Base-by-base conservation (phyloP, 1,139 yeast species). In the Suhomyces coccinellae region DNA sequence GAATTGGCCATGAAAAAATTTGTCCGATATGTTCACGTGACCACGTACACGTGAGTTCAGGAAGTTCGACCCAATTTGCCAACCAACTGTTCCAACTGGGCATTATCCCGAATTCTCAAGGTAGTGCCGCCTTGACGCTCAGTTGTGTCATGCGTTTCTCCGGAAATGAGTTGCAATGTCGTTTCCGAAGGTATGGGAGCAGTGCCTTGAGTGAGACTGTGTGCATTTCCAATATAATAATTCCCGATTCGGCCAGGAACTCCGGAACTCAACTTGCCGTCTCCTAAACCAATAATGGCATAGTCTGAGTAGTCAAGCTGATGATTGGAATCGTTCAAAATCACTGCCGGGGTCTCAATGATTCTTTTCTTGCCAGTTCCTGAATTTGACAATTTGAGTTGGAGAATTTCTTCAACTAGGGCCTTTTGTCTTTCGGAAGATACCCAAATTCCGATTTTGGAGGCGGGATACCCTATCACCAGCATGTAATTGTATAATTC, bases 401-500 rank as follows among this genome's bases (percentile, higher is more conserved):
- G 38, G 6, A 57, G 33, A 2, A 67, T 53, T 43, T 67, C 71
- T 15, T 44, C 46, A 1, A 67, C 40, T 17, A 68, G 52, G 12
- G 53, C 51, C 35, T 48, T 50, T 52, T 71, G 87, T 7, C 72
- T 69, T 15, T 61, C 59, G 27, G 69, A 71, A 10, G 69, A 62
- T 2, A 77, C 69, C 39, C 76, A 54, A 11, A 83, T 69, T 10
- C 70, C 65, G 16, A 83, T 71, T 14, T 55, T 54, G 1, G 56
- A 52, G 0, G 54, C 43, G 0, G 81, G 71, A 52, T 79, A 79
- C 0, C 80, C 82, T 15, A 73, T 49, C 3, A 69, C 53, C 20
- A 75, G 56, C 75, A 82, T 63, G 52, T 77, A 80, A 57, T 69
- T 71, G 54, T 66, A 80, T 9, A 81, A 52, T 0, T 66, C 62